Conservation (phyloP, 2,329 filamentous ascomycete species). For the Pyrenophora tritici-repentis region DNA sequence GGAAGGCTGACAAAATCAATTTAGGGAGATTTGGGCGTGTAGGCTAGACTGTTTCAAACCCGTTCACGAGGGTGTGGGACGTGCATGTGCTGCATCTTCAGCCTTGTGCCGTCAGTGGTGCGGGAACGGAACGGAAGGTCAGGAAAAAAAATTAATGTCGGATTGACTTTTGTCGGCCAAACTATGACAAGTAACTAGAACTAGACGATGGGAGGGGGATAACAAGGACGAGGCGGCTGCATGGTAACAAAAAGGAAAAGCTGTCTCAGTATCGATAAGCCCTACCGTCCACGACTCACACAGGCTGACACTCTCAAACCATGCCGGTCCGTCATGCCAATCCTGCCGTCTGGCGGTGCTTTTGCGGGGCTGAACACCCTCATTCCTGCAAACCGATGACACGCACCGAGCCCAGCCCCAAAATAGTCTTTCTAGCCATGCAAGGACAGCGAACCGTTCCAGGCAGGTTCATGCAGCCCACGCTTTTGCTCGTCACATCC, state of each 20-base stretch:
- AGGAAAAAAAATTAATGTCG: neutral
- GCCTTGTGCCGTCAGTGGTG: slow-evolving; percentile 5
- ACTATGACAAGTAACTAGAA: too few relatives aligned
- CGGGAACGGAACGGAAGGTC: slow-evolving; percentile 4
- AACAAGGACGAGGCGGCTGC: neutral
- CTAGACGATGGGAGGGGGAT: neutral
- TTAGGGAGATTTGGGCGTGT: slow-evolving; percentile 4
- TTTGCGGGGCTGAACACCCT: slow-evolving; percentile 21
- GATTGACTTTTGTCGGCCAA: neutral
- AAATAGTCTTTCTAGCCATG: slow-evolving; percentile 14
- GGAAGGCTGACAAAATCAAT: slow-evolving; percentile 8
- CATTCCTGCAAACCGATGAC: slow-evolving; percentile 18
- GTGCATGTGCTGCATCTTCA: slow-evolving; percentile 2
- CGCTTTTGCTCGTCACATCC: slow-evolving; percentile 9
- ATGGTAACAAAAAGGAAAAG: neutral
- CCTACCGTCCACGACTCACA: neutral
- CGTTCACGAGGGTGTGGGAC: slow-evolving; percentile 9
- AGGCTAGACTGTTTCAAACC: slow-evolving; percentile 23
- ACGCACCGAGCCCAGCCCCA: slow-evolving; percentile 7
- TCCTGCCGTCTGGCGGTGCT: slow-evolving; percentile 3
- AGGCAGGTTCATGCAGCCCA: slow-evolving; percentile 30
- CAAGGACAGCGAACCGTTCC: slow-evolving; percentile 26
- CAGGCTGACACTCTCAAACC: too few relatives aligned
- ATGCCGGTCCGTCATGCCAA: neutral
- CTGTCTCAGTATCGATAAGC: slow-evolving; percentile 11